These are phyloP conservation scores for Cryphonectria parasitica DNA, from an alignment of 2,329 filamentous ascomycete species.

Conservation along the genomic window DNA sequence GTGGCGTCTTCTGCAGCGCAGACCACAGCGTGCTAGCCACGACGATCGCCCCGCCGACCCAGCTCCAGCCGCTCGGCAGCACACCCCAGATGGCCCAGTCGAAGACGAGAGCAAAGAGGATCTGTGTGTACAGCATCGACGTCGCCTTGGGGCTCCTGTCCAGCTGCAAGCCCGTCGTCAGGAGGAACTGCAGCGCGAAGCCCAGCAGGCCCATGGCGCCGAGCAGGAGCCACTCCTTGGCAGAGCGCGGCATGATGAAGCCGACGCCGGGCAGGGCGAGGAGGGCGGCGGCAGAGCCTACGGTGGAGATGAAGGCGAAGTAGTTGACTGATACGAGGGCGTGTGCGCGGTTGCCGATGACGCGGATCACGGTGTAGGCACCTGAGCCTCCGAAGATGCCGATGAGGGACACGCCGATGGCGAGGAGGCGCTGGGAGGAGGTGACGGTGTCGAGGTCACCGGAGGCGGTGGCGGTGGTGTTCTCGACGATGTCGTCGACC, in stretches of 20 bases:
- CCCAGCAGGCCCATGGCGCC: slow-evolving; percentile 69
- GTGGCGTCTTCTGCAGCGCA: slow-evolving; percentile 43
- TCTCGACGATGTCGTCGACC: slow-evolving; percentile 27
- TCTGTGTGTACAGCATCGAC: slow-evolving; percentile 38
- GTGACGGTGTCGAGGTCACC: slow-evolving; percentile 44
- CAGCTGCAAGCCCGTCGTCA: slow-evolving; percentile 73
- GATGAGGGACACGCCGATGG: slow-evolving; percentile 67
- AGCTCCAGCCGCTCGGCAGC: slow-evolving; percentile 43
- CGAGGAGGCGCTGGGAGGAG: slow-evolving; percentile 65
- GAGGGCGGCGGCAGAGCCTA: slow-evolving; percentile 67
- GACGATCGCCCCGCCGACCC: slow-evolving; percentile 45
- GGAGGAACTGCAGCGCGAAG: slow-evolving; percentile 77
- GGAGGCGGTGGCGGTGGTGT: slow-evolving; percentile 30
- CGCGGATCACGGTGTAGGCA: slow-evolving; percentile 73
- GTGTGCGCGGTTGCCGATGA: slow-evolving; percentile 75
- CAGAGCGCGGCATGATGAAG: slow-evolving; percentile 41
- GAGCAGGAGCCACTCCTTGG: slow-evolving; percentile 60
- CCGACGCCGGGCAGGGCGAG: slow-evolving; percentile 46
- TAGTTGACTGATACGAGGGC: slow-evolving; percentile 80
- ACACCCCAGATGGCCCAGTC: slow-evolving; percentile 50
- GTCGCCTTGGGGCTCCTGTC: slow-evolving; percentile 56
- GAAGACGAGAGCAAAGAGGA: slow-evolving; percentile 43
- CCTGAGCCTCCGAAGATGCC: slow-evolving; percentile 71
- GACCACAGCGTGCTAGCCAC: slow-evolving; percentile 48
- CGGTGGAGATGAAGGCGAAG: slow-evolving; percentile 68